Percentiles rank a stretch among this genome's conserved stretches.
phyloP scores from a whole-genome alignment of 352 stramenopile genomes.

The Phytophthora litchii region DNA sequence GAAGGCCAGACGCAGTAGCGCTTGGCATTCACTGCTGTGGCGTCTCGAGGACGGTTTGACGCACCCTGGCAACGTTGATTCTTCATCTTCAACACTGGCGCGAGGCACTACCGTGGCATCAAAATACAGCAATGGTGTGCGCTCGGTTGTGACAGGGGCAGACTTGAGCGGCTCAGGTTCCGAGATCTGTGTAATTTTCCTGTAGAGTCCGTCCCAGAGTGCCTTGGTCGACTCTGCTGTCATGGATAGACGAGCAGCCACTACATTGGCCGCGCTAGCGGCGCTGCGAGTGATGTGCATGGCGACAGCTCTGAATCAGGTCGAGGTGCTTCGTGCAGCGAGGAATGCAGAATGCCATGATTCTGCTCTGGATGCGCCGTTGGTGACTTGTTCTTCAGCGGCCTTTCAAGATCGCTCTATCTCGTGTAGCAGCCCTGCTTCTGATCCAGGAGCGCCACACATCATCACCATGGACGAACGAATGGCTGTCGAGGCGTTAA shows the following conservation, averaged over 20 bases:
- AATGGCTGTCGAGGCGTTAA: slow-evolving; percentile 9
- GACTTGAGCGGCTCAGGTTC: slow-evolving; percentile 21
- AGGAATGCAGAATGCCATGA: slow-evolving; percentile 23
- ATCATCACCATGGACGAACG: slow-evolving; percentile 7
- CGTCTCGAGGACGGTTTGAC: slow-evolving; percentile 4
- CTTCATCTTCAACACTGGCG: slow-evolving; percentile 12
- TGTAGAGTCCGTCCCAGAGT: slow-evolving; percentile 31
- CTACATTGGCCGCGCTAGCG: slow-evolving; percentile 20
- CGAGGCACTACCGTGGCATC: slow-evolving; percentile 28
- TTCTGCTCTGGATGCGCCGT: no score
- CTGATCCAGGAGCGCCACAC: slow-evolving; percentile 19
- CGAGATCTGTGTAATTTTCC: slow-evolving; percentile 27
- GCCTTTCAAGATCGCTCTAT: slow-evolving; percentile 29
- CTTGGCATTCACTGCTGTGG: slow-evolving; percentile 28
- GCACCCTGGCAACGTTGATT: slow-evolving; percentile 6
- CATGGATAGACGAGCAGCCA: slow-evolving; percentile 37
- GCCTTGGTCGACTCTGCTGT: slow-evolving; percentile 30
- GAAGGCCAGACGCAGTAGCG: slow-evolving; percentile 30
- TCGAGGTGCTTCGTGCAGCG: slow-evolving; percentile 3
- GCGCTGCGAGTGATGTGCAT: slow-evolving; percentile 28
- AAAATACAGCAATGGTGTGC: slow-evolving; percentile 32
- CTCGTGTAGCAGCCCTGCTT: slow-evolving; percentile 3
- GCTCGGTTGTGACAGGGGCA: slow-evolving; percentile 17
- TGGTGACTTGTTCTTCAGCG: slow-evolving; percentile 18
- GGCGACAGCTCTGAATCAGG: background rate